Evolutionary conservation across 2,329 filamentous ascomycete genomes (phyloP).

Genomic region (Penicillium expansum): DNA sequence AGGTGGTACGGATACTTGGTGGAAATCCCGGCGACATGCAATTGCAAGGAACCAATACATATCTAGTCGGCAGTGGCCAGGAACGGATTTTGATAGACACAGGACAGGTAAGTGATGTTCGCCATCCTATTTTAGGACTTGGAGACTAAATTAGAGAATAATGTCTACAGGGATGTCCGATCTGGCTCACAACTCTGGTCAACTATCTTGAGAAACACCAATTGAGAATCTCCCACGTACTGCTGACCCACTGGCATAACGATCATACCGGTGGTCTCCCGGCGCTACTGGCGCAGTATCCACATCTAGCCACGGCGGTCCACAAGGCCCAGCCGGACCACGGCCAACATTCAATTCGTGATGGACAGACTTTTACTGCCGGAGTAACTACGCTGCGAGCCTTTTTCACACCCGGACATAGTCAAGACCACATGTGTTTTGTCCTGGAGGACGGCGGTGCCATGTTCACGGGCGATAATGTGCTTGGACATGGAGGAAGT

Average conservation of each 20-base stretch:
- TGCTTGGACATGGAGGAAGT: conserved; percentile 9
- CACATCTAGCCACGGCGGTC: neutral
- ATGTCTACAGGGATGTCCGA: neutral
- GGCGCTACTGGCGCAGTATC: conserved; percentile 1
- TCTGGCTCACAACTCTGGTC: conserved; percentile 7
- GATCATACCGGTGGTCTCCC: conserved; percentile 10
- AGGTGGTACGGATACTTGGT: conserved; percentile 44
- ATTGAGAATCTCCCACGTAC: conserved; percentile 4
- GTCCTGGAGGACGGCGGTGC: neutral
- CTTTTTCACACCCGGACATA: conserved; percentile 8
- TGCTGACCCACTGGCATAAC: conserved; percentile 8
- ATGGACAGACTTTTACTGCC: conserved; percentile 3
- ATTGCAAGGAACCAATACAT: conserved; percentile 42
- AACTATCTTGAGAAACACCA: conserved; percentile 3
- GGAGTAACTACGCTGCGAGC: conserved; percentile 1
- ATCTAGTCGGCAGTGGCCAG: conserved; percentile 36
- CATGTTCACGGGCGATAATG: conserved; percentile 10
- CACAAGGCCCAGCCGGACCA: conserved; percentile 4
- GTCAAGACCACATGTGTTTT: conserved; percentile 9
- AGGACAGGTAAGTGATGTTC: conserved; percentile 6
- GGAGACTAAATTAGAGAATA: neutral
- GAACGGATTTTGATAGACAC: conserved; percentile 37
- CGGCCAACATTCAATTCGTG: neutral
- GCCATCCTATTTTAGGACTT: neutral
- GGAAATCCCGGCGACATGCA: conserved; percentile 44